These are phyloP conservation scores for Boletus sensibilis DNA, from an alignment of 768 basidiomycete species.

Conservation along the genomic window DNA sequence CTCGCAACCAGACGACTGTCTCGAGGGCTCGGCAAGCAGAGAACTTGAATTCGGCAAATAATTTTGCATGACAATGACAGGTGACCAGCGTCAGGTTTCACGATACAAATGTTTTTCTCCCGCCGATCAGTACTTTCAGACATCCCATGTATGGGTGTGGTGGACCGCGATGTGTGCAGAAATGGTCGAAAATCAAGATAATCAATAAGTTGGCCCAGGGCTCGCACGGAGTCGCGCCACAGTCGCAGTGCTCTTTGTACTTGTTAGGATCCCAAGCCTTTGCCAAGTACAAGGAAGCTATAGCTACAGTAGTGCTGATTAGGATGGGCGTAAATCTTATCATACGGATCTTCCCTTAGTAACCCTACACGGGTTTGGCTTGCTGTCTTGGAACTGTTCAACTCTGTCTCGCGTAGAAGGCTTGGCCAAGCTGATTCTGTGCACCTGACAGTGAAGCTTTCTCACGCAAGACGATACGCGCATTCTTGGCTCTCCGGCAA, in stretches of 20 bases:
- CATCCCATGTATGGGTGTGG: too few species aligned
- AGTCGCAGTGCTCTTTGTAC: neutral
- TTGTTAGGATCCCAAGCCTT: slow-evolving; percentile 8
- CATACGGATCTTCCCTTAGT: neutral
- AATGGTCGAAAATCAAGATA: too few species aligned
- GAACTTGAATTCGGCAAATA: too few species aligned
- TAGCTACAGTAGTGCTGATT: too few species aligned
- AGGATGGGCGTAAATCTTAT: neutral
- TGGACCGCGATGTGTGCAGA: too few species aligned
- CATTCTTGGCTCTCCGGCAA: slow-evolving; percentile 23
- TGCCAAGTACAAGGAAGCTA: neutral
- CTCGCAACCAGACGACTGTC: neutral
- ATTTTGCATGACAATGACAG: too few species aligned
- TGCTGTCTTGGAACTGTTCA: neutral
- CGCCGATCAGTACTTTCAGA: too few species aligned
- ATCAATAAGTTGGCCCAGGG: too few species aligned
- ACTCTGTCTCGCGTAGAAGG: neutral
- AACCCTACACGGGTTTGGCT: neutral
- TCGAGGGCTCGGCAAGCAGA: too few species aligned
- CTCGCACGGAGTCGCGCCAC: too few species aligned
- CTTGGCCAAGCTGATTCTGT: slow-evolving; percentile 6
- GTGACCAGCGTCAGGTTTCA: too few species aligned
- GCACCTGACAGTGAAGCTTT: neutral
- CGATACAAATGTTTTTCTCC: too few species aligned
- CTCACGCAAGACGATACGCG: slow-evolving; percentile 14